Evolutionary conservation across 2,329 filamentous ascomycete species (phyloP).

Genomic region (Cordyceps javanica): DNA sequence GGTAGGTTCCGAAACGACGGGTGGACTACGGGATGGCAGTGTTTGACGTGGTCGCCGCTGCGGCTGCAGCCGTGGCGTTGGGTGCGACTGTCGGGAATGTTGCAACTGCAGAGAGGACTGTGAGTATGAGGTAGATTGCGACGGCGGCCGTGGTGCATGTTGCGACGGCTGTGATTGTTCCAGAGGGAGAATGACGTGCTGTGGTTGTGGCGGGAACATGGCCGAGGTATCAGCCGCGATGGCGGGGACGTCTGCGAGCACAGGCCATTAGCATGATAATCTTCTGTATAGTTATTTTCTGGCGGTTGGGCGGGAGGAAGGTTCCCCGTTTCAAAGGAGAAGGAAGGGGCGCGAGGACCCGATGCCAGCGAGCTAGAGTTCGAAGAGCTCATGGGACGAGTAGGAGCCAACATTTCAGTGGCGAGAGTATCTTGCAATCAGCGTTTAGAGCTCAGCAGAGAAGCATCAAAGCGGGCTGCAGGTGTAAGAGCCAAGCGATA

Average conservation of each 20-base stretch:
- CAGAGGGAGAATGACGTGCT: background rate
- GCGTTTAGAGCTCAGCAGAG: background rate
- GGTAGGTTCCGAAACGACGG: background rate
- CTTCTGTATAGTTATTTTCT: background rate
- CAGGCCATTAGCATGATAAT: background rate
- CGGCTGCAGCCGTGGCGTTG: background rate
- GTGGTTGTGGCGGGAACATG: background rate
- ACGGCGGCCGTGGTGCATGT: background rate
- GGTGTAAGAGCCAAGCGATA: conserved; percentile 2
- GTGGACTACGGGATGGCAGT: background rate
- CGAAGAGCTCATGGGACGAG: no score
- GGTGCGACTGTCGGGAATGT: background rate
- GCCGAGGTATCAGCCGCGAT: background rate
- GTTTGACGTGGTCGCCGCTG: background rate
- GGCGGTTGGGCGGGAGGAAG: no score
- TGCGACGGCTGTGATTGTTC: background rate
- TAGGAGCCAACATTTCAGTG: no score
- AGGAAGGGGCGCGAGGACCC: no score
- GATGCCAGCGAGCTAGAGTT: no score
- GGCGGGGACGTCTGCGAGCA: background rate
- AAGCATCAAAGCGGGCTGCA: background rate
- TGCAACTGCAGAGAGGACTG: background rate
- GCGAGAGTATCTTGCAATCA: no score
- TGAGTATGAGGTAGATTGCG: background rate
- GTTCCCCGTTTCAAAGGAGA: no score